Evolutionary conservation across 2,329 filamentous ascomycete genomes (phyloP), one percentile per base, ranked within the genome.

Genomic region (Phaeomoniella chlamydospora): DNA sequence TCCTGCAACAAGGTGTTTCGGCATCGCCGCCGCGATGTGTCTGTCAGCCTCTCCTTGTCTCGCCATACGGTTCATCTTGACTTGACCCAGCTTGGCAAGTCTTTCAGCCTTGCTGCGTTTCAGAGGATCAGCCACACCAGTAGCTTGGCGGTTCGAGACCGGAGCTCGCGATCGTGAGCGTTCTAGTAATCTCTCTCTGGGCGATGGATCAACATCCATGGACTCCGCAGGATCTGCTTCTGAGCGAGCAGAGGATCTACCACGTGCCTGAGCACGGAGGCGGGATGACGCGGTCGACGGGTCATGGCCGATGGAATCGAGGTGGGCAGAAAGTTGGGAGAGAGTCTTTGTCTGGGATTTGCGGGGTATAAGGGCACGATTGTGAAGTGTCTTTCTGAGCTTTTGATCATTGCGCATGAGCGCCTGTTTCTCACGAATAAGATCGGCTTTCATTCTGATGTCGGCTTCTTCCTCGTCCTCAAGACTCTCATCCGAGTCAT

Each of bases 11-110:
- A 98, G 69, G 65, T 96, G 90, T 67, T 93, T 98, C 43, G 78
- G 74, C 60, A 93, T 63, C 36, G 82, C 72, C 26, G 82, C 81
- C 38, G 78, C 78, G 42, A 77, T 76, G 64, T 96, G 88, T 56
- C 92, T 77, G 70, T 98, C 90, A 42, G 80, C 87, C 67, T 98
- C 90, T 69, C 90, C 90, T 70, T 92, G 84, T 59, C 87, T 78
- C 31, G 90, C 90, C 80, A 92, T 90, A 45, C 88, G 76, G 68
- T 98, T 98, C 86, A 92, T 94, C 74, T 86, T 88, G 72, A 88
- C 86, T 77, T 98, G 92, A 51, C 78, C 72, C 55, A 98, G 64
- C 72, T 94, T 96, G 55, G 77, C 72, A 56, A 92, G 67, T 51
- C 80, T 77, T 59, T 94, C 87, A 26, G 84, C 86, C 72, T 88